A percentile compares a stretch with the other conserved stretches of the same genome.
These are phyloP conservation scores for Scheffersomyces stambukii DNA, from an alignment of 1,139 yeast species.

Conservation along the genomic window DNA sequence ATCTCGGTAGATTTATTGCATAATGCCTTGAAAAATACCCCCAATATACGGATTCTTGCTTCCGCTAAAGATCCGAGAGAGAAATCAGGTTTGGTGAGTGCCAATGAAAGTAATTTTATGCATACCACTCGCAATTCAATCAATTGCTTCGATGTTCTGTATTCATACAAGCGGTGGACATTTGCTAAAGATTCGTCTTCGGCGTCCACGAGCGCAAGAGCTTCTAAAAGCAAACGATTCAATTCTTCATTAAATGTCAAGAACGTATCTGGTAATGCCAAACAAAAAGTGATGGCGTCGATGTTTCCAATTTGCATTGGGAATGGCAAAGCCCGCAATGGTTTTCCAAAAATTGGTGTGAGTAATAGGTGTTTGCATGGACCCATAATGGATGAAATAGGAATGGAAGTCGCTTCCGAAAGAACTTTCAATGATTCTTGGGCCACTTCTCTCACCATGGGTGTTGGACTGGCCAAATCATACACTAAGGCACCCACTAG, in stretches of 20 bases:
- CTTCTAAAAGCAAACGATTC: conserved; percentile 79
- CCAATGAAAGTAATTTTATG: conserved; percentile 75
- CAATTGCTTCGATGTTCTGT: conserved; percentile 82
- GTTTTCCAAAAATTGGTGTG: conserved; percentile 95
- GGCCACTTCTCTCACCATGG: conserved; percentile 77
- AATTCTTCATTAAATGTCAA: conserved; percentile 85
- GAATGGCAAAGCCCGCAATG: conserved; percentile 92
- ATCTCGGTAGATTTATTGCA: conserved; percentile 83
- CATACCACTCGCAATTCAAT: conserved; percentile 87
- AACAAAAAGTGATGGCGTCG: conserved; percentile 90
- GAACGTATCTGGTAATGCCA: conserved; percentile 76
- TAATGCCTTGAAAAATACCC: conserved; percentile 91
- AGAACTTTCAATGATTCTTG: conserved; percentile 66
- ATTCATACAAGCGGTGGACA: conserved; percentile 79
- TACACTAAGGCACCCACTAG: conserved; percentile 84
- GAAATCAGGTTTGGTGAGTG: conserved; percentile 77
- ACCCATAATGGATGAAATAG: conserved; percentile 70
- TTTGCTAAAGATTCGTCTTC: conserved; percentile 94
- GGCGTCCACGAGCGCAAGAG: conserved; percentile 92
- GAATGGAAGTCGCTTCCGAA: conserved; percentile 64
- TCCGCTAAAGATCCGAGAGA: conserved; percentile 75
- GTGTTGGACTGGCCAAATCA: conserved; percentile 86
- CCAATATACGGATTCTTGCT: conserved; percentile 78
- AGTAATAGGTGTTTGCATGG: conserved; percentile 80
- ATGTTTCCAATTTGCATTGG: conserved; percentile 98